Evolutionary conservation across 2,329 filamentous ascomycete genomes (phyloP).

Genomic region (Xenosphaeropsis pyriputrescens): DNA sequence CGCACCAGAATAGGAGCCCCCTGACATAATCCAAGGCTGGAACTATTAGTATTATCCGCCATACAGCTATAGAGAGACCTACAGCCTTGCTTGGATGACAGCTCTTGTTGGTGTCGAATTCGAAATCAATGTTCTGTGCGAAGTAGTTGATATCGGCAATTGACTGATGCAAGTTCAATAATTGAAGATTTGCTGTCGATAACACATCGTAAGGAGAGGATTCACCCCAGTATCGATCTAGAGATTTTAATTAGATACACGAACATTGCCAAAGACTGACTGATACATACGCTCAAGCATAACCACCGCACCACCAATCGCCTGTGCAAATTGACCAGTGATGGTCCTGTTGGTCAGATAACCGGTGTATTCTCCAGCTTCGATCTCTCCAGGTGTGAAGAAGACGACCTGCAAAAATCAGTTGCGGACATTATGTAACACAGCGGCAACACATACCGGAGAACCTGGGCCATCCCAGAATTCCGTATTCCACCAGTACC

Average conservation of each 20-base stretch:
- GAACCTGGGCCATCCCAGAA: constrained; percentile 38
- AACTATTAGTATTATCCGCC: background rate
- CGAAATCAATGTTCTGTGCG: constrained; percentile 33
- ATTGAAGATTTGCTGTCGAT: constrained; percentile 35
- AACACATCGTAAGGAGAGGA: constrained; percentile 35
- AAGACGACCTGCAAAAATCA: constrained; percentile 24
- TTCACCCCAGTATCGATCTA: constrained; percentile 41
- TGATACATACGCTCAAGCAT: constrained; percentile 33
- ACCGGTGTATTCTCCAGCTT: constrained; percentile 27
- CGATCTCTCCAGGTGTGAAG: constrained; percentile 36
- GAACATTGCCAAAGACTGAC: background rate
- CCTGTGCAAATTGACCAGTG: constrained; percentile 33
- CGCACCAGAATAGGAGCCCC: constrained; percentile 41
- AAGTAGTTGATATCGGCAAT: constrained; percentile 38
- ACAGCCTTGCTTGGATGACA: constrained; percentile 33
- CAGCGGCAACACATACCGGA: constrained; percentile 23
- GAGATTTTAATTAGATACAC: background rate
- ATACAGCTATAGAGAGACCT: constrained; percentile 3
- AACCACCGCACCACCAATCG: constrained; percentile 35
- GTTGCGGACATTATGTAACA: background rate
- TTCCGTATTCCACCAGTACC: constrained; percentile 34
- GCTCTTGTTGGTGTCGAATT: constrained; percentile 31
- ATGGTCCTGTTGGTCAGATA: constrained; percentile 35
- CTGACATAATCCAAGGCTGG: constrained; percentile 38
- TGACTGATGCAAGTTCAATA: constrained; percentile 36